Percentiles rank a stretch among this genome's conserved stretches.
Evolutionary conservation across 192 early-diverging fungal genomes (phyloP).

Genomic region (Allomyces macrogynus): DNA sequence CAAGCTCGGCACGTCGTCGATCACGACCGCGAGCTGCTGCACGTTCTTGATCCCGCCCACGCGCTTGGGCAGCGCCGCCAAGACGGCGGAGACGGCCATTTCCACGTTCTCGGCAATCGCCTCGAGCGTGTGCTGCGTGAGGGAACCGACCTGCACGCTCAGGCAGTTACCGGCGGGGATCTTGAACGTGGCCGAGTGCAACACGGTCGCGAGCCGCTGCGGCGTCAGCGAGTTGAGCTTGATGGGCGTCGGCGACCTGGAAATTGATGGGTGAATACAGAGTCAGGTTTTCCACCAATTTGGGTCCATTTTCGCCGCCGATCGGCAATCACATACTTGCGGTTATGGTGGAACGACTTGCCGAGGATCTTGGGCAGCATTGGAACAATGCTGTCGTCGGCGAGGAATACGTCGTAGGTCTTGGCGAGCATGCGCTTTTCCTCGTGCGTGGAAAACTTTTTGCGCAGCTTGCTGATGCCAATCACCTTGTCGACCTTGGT

Average conservation of each 20-base stretch:
- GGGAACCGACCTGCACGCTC: conserved; percentile 48
- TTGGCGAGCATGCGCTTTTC: conserved; percentile 50
- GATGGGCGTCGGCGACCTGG: conserved; percentile 50
- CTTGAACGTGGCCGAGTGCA: conserved; percentile 12
- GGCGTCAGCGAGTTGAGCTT: conserved; percentile 21
- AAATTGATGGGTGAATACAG: background rate
- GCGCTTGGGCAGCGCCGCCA: conserved; percentile 45
- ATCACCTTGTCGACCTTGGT: conserved; percentile 33
- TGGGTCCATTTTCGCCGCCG: conserved; percentile 6
- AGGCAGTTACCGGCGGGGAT: conserved; percentile 17
- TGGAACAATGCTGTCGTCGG: conserved; percentile 60
- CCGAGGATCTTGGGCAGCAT: conserved; percentile 60
- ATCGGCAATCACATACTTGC: conserved; percentile 40
- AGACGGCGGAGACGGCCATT: conserved; percentile 31
- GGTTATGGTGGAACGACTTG: conserved; percentile 59
- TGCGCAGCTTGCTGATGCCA: conserved; percentile 52
- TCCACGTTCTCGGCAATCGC: conserved; percentile 62
- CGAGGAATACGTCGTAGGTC: conserved; percentile 68
- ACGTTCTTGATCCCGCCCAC: conserved; percentile 47
- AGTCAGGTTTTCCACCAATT: conserved; percentile 8
- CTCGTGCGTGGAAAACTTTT: conserved; percentile 63
- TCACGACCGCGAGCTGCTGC: conserved; percentile 68
- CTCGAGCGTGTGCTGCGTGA: conserved; percentile 25
- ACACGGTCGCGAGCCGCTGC: conserved; percentile 10
- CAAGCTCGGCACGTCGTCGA: conserved; percentile 49